A percentile compares a stretch with the other conserved stretches of the same genome.
Conservation (phyloP, 1,284 basidiomycete genomes). For the Schizophyllum amplum region DNA sequence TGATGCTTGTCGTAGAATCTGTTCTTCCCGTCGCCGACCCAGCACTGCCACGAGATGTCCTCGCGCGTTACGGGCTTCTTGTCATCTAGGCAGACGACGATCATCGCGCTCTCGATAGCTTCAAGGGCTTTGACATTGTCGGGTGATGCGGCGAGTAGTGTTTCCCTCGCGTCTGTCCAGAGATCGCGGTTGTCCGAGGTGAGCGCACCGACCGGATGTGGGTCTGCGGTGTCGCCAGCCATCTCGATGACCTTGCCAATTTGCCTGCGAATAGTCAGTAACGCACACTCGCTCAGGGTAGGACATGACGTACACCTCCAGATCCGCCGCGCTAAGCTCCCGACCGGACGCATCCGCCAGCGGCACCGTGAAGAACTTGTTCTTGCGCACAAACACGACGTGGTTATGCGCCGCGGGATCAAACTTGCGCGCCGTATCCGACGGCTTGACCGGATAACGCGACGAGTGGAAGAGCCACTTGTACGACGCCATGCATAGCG, state of each 20-base stretch:
- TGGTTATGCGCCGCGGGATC: conserved; percentile 75
- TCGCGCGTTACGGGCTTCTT: conserved; percentile 73
- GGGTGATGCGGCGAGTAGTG: conserved; percentile 59
- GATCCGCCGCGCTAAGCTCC: conserved; percentile 69
- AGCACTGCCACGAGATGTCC: conserved; percentile 76
- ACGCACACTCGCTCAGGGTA: conserved; percentile 3
- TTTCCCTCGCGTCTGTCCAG: conserved; percentile 79
- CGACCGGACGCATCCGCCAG: conserved; percentile 55
- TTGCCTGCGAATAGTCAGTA: conserved; percentile 40
- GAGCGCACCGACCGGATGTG: conserved; percentile 71
- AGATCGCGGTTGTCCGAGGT: conserved; percentile 86
- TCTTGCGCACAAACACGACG: conserved; percentile 86
- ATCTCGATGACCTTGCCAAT: conserved; percentile 69
- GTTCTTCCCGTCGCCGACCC: conserved; percentile 91
- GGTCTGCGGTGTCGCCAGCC: conserved; percentile 46
- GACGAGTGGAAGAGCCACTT: conserved; percentile 94
- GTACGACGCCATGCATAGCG: conserved; percentile 94
- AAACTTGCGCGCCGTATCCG: conserved; percentile 83
- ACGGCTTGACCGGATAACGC: conserved; percentile 78
- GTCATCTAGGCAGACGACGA: conserved; percentile 85
- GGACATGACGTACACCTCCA: conserved; percentile 48
- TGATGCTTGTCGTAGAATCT: conserved; percentile 99
- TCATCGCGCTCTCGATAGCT: conserved; percentile 85
- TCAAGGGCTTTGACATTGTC: conserved; percentile 63
- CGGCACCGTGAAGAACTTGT: conserved; percentile 81